Evolutionary conservation across 2,329 filamentous ascomycete genomes (phyloP).

Genomic region (Colletotrichum navitas): DNA sequence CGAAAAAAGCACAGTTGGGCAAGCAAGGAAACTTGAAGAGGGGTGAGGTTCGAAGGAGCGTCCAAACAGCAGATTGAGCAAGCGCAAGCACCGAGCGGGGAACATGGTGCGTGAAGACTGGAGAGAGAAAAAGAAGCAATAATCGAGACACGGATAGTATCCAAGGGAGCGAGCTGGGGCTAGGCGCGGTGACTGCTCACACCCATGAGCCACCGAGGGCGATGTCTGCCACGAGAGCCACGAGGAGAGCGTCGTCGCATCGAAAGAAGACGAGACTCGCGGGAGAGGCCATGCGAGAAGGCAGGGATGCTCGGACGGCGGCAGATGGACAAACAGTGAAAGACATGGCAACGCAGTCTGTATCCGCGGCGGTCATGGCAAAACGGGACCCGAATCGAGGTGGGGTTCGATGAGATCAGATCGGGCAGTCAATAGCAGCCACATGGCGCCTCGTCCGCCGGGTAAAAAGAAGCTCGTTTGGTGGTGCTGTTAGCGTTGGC

Average conservation of each 20-base stretch:
- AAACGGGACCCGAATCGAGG: not conserved
- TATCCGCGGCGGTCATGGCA: not conserved
- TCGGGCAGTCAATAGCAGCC: not conserved
- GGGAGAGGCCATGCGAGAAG: slow-evolving; percentile 17
- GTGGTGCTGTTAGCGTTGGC: not conserved
- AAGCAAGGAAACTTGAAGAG: slow-evolving; percentile 29
- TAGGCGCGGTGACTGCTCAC: slow-evolving; percentile 22
- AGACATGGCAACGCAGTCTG: not conserved
- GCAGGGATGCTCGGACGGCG: slow-evolving; percentile 26
- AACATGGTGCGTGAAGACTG: not conserved
- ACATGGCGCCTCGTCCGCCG: slow-evolving; percentile 10
- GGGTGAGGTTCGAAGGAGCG: not conserved
- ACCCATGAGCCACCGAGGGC: not conserved
- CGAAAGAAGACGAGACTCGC: slow-evolving; percentile 3
- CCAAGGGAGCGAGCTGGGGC: slow-evolving; percentile 37
- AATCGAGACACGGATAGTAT: not conserved
- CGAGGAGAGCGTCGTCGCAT: not conserved
- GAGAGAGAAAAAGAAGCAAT: slow-evolving; percentile 17
- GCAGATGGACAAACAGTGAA: slow-evolving; percentile 3
- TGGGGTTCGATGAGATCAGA: not conserved
- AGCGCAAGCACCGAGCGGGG: slow-evolving; percentile 19
- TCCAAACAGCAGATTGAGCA: slow-evolving; percentile 19
- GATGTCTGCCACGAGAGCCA: slow-evolving; percentile 2
- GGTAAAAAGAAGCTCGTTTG: not conserved
- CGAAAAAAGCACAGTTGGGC: slow-evolving; percentile 30